Evolutionary conservation across 1,284 basidiomycete genomes (phyloP).

Genomic region (Bjerkandera adusta): DNA sequence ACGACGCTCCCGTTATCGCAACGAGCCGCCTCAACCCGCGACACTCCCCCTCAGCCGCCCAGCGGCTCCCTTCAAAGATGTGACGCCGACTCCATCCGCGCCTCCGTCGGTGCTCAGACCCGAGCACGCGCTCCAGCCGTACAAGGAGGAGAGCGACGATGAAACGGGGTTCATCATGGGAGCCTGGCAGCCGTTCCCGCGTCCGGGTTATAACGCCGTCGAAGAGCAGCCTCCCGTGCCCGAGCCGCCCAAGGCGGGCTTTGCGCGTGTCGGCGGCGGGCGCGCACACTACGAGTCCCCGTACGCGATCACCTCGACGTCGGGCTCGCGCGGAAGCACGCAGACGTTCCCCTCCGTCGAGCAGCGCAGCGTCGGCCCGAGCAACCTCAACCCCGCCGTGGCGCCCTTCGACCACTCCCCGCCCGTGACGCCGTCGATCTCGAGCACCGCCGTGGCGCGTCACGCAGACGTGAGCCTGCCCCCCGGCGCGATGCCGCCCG

Average conservation of each 20-base stretch:
- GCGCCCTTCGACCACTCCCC: conserved; percentile 37
- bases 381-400: conserved; percentile 23
- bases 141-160: conserved; percentile 76
- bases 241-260: conserved; percentile 54
- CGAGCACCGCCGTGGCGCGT: conserved; percentile 29
- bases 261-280: conserved; percentile 76
- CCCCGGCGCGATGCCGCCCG: conserved; percentile 62
- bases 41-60: conserved; percentile 31
- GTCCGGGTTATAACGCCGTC: conserved; percentile 50
- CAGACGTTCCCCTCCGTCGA: conserved; percentile 67
- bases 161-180: conserved; percentile 82
- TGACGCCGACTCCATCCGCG: conserved; percentile 47
- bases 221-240: conserved; percentile 30
- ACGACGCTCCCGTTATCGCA: conserved; percentile 27
- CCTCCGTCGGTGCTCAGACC: conserved; percentile 76
- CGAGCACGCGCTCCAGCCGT: conserved; percentile 73
- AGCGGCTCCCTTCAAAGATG: conserved; percentile 25
- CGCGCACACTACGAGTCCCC: conserved; percentile 75
- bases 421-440: conserved; percentile 52
- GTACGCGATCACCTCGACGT: conserved; percentile 60
- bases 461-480: conserved; percentile 41
- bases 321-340: conserved; percentile 31
- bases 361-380: conserved; percentile 31
- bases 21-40: conserved; percentile 24
- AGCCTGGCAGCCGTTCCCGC: conserved; percentile 74